Base-by-base conservation (phyloP, 805 yeast genomes). In the Kuraishia borneana region DNA sequence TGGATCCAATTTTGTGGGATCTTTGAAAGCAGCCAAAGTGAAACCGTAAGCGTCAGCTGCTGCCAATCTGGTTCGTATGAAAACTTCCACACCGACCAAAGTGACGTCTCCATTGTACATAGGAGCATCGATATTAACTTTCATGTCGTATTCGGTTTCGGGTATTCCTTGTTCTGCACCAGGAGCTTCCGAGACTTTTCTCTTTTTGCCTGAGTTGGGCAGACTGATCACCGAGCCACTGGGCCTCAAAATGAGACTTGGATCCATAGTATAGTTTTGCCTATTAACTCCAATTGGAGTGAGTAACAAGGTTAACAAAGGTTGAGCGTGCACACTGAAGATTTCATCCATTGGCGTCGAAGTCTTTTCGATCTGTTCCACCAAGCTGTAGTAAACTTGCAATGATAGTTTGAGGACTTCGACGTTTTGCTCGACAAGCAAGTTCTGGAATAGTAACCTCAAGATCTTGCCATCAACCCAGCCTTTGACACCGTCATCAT, bases 211-310 rank as follows among this genome's bases (percentile, higher is more conserved):
- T 32, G 20, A 42, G 36, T 19, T 37, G 25, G 21, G 35, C 4
- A 41, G 32, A 16, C 44, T 42, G 49, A 43, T 50, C 21, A 65
- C 52, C 34, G 45, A 65, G 1, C 92, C 94, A 9, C 94, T 81
- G 1, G 96, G 95, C 42, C 83, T 73, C 49, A 89, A 60, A 28
- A 92, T 71, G 33, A 75, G 65, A n/a, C 66, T 60, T 0, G 82
- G 62, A 43, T 83, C 77, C 95, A 92, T 84, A 22, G 75, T 72
- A 54, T 84, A 92, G 45, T 79, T 83, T 51, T 80, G 83, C 42
- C 97, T 76, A 3, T 95, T 82, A 36, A 87, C 76, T 40, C 99
- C 98, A 38, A 92, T 82, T 3, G 99, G 99, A 0, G 97, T 89
- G 79, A 84, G 78, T 30, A 85, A 50, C 30, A 92, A 61, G 12